Conservation (phyloP, 208 protist species). For the Endotrypanum monterogeii region DNA sequence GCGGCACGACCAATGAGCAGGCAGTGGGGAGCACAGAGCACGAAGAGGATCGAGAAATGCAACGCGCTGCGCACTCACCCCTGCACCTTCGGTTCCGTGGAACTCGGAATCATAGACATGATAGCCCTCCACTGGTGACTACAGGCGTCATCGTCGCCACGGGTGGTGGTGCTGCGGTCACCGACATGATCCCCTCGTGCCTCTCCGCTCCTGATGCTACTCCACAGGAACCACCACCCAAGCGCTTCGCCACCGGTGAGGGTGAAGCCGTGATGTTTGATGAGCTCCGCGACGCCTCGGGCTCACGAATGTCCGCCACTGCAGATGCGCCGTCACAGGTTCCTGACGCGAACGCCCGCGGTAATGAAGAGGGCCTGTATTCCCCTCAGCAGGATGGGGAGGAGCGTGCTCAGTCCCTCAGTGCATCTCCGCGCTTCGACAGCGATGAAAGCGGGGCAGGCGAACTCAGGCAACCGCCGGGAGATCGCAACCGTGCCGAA, state of each 20-base stretch:
- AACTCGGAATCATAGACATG: background rate
- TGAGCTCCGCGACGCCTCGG: constrained; percentile 8
- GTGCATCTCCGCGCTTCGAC: background rate
- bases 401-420: background rate
- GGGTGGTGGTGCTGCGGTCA: background rate
- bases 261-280: constrained; percentile 10
- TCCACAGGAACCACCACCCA: constrained; percentile 25
- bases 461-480: background rate
- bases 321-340: background rate
- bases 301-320: background rate
- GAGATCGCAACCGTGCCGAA: background rate
- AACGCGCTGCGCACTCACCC: background rate
- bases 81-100: background rate
- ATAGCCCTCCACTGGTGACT: background rate
- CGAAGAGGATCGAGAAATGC: constrained; percentile 19
- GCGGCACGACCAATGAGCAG: background rate
- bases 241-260: constrained; percentile 30
- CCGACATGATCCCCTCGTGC: background rate
- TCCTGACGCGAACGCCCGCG: background rate
- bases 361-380: background rate
- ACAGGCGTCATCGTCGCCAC: background rate
- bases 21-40: constrained; percentile 26
- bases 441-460: background rate
- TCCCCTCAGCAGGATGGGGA: background rate
- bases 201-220: constrained; percentile 14